Conservation (phyloP, 2,329 filamentous ascomycete species). For the Chrysosporium keratinophilum region DNA sequence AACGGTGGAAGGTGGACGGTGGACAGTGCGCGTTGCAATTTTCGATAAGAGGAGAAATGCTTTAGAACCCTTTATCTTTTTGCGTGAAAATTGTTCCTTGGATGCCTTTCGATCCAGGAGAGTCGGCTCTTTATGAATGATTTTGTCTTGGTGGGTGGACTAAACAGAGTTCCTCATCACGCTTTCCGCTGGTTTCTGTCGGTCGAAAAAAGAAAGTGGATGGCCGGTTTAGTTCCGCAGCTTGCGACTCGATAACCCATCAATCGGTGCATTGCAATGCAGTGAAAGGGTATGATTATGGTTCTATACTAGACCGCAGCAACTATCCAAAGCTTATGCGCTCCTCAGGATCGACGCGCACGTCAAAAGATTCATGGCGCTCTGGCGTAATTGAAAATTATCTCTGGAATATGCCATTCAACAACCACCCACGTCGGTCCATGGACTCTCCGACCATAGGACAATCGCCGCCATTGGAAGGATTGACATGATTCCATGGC, state of each 20-base stretch:
- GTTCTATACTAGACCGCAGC: conserved; percentile 2
- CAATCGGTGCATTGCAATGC: not conserved
- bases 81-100: not conserved
- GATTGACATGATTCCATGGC: not conserved
- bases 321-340: conserved; percentile 2
- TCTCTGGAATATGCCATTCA: not conserved
- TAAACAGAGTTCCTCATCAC: not conserved
- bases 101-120: not conserved
- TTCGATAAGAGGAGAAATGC: not conserved
- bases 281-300: not conserved
- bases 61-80: not conserved
- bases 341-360: conserved; percentile 4
- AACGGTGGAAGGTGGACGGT: not conserved
- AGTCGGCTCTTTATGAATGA: conserved; percentile 1
- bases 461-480: not conserved
- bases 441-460: not conserved
- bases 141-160: not conserved
- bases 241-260: not conserved
- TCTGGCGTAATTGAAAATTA: not conserved
- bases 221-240: not conserved
- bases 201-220: conserved; percentile 3
- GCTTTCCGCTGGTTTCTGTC: not conserved
- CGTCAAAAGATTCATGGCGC: not conserved
- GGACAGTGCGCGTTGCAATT: not conserved
- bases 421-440: not conserved